A percentile compares a stretch with the other conserved stretches of the same genome.
Evolutionary conservation across 306 rosid genomes (phyloP).

Genomic region (Adenanthera pavonina): DNA sequence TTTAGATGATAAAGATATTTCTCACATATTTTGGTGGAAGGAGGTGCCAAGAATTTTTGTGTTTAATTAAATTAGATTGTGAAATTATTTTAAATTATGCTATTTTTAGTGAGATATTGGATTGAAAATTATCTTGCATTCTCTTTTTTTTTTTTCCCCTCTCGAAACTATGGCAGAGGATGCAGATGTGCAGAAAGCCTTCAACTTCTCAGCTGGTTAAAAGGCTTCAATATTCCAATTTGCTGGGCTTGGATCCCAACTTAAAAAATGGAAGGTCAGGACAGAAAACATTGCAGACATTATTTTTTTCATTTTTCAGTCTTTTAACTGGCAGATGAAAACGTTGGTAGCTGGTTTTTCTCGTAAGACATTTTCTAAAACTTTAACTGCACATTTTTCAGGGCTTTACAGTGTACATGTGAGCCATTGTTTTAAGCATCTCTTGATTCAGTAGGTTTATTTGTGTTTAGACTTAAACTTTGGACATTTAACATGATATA

Average conservation of each 20-base stretch:
- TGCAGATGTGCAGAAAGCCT: constrained; percentile 73
- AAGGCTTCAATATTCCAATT: constrained; percentile 83
- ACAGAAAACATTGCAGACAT: constrained; percentile 23
- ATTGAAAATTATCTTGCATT: constrained; percentile 34
- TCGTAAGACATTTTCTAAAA: not conserved
- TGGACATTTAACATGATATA: not conserved
- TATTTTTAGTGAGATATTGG: constrained; percentile 21
- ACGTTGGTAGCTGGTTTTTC: constrained; percentile 8
- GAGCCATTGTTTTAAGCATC: not conserved
- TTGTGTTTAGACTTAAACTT: not conserved
- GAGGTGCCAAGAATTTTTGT: constrained; percentile 55
- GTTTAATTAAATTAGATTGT: constrained; percentile 23
- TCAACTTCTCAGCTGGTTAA: constrained; percentile 72
- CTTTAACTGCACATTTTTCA: not conserved
- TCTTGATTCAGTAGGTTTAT: constrained; percentile 11
- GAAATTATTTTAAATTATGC: constrained; percentile 21
- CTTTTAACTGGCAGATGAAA: constrained; percentile 9
- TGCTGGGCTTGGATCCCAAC: constrained; percentile 79
- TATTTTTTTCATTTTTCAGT: constrained; percentile 27
- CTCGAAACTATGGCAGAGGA: constrained; percentile 58
- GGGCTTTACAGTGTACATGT: not conserved
- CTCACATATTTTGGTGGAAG: constrained; percentile 90
- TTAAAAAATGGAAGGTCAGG: constrained; percentile 85
- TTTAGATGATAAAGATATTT: constrained; percentile 70
- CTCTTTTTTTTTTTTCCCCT: constrained; percentile 14